A percentile compares a stretch with the other conserved stretches of the same genome.
These are phyloP conservation scores for Apium graveolens DNA, from an alignment of 129 eudicot genomes.

Conservation along the genomic window DNA sequence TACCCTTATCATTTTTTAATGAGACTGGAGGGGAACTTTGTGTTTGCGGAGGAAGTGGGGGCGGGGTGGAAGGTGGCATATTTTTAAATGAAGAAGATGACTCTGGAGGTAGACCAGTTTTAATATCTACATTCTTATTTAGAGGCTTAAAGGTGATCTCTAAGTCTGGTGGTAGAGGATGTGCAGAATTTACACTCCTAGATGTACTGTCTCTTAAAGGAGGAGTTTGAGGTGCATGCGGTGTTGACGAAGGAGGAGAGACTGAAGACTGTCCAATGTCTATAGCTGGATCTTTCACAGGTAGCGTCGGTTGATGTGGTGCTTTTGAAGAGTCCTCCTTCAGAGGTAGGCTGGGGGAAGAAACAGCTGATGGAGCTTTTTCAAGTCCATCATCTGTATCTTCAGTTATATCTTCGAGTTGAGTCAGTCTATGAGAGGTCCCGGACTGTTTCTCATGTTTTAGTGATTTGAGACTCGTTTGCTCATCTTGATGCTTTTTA, in stretches of 20 bases:
- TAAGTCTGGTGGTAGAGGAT: constrained; percentile 13
- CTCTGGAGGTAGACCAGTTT: constrained; percentile 23
- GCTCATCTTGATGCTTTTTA: constrained; percentile 22
- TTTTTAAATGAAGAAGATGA: constrained; percentile 15
- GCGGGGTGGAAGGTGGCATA: constrained; percentile 11
- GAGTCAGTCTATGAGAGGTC: constrained; percentile 14
- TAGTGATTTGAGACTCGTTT: constrained; percentile 5
- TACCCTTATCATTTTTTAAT: constrained; percentile 18
- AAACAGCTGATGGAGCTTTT: constrained; percentile 15
- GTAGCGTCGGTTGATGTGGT: constrained; percentile 13
- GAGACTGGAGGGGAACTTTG: constrained; percentile 1
- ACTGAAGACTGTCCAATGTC: constrained; percentile 15
- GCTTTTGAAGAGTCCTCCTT: constrained; percentile 11
- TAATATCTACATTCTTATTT: constrained; percentile 23
- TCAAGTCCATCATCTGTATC: constrained; percentile 9
- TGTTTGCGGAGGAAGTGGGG: constrained; percentile 15
- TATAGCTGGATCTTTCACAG: constrained; percentile 17
- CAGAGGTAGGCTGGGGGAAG: constrained; percentile 4
- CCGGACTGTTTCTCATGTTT: constrained; percentile 13
- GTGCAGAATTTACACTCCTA: constrained; percentile 14
- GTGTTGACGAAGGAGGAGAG: constrained; percentile 17
- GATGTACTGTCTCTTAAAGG: constrained; percentile 13
- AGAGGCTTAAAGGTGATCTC: constrained; percentile 22
- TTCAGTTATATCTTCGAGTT: constrained; percentile 17
- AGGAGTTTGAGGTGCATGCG: constrained; percentile 16